Percentiles rank a stretch among this genome's conserved stretches.
Conservation (phyloP, 768 basidiomycete species). For the Calocera viscosa region DNA sequence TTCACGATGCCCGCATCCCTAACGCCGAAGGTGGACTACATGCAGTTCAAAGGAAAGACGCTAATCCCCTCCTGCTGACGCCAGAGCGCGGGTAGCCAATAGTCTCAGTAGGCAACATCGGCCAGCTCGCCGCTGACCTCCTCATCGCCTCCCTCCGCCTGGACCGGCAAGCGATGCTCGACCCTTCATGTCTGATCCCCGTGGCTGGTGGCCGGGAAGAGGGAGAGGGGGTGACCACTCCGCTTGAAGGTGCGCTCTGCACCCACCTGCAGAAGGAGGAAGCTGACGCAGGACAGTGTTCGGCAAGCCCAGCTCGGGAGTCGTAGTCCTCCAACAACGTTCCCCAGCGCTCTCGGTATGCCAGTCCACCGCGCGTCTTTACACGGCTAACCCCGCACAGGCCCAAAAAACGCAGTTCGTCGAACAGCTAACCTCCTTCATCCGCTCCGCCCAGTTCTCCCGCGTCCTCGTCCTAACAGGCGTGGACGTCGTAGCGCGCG, state of each 20-base stretch:
- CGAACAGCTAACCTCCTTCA: slow-evolving; percentile 43
- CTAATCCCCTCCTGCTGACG: not conserved
- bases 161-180: slow-evolving; percentile 47
- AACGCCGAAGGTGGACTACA: no score
- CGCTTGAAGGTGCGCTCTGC: slow-evolving; percentile 53
- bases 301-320: slow-evolving; percentile 35
- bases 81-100: slow-evolving; percentile 37
- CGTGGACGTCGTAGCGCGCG: slow-evolving; percentile 59
- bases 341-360: slow-evolving; percentile 66
- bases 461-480: slow-evolving; percentile 57
- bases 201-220: slow-evolving; percentile 63
- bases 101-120: slow-evolving; percentile 68
- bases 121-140: slow-evolving; percentile 66
- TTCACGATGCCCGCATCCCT: no score
- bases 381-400: slow-evolving; percentile 28
- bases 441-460: slow-evolving; percentile 37
- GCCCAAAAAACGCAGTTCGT: slow-evolving; percentile 57
- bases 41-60: no score
- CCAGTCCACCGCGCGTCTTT: not conserved
- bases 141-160: slow-evolving; percentile 56
- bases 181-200: slow-evolving; percentile 51
- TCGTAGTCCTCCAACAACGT: slow-evolving; percentile 64
- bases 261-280: slow-evolving; percentile 1
- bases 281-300: slow-evolving; percentile 39
- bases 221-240: slow-evolving; percentile 52